A percentile compares a stretch with the other conserved stretches of the same genome.
phyloP scores from a whole-genome alignment of 2,329 filamentous ascomycete species.

The Xylaria digitata region DNA sequence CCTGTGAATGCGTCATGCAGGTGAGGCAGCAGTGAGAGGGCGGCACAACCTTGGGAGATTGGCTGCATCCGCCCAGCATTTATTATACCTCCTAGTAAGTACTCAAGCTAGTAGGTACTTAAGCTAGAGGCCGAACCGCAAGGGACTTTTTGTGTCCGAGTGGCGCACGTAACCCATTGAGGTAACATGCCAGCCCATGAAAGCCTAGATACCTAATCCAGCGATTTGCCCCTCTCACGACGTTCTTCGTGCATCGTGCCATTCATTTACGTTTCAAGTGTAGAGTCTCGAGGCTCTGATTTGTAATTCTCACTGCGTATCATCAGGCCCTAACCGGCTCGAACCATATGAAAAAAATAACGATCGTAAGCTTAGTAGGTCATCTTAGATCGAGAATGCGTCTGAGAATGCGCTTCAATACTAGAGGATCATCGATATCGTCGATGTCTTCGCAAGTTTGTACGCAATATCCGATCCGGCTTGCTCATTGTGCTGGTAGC shows the following conservation, averaged over 20 bases:
- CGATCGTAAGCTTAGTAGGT: not conserved
- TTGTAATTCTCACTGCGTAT: constrained; percentile 12
- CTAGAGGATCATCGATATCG: no score
- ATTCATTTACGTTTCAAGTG: not conserved
- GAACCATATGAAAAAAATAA: not conserved
- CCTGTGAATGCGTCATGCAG: constrained; percentile 22
- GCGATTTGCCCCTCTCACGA: no score
- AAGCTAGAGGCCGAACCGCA: constrained; percentile 17
- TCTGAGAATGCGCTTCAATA: not conserved
- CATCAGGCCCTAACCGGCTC: not conserved
- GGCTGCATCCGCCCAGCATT: not conserved
- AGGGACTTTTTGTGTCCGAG: constrained; percentile 27
- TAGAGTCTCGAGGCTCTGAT: constrained; percentile 10
- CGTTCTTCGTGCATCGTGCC: constrained; percentile 9
- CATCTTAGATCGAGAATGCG: not conserved
- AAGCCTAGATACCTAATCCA: no score
- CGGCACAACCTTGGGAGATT: constrained; percentile 18
- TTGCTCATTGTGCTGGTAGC: not conserved
- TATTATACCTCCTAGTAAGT: no score
- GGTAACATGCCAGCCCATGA: not conserved
- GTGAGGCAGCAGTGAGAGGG: constrained; percentile 28
- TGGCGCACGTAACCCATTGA: constrained; percentile 15
- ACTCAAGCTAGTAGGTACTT: no score
- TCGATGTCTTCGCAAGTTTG: not conserved
- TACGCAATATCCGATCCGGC: not conserved